phyloP scores from a whole-genome alignment of 108 stramenopile species.

The Stephanodiscus minutulus region DNA sequence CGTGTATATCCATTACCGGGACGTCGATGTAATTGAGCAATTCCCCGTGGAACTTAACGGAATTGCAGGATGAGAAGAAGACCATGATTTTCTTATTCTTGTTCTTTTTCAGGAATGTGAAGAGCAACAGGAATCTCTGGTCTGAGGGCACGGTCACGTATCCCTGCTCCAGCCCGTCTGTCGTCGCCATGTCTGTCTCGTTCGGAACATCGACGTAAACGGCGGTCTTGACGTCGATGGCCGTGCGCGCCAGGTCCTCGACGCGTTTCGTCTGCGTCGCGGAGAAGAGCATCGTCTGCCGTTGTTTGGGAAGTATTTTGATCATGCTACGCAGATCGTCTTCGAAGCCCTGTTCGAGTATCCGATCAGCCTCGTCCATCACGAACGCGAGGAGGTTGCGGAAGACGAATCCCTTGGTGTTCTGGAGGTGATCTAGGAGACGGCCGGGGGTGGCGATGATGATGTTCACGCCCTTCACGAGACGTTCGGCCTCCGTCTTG shows the following conservation, averaged over 20 bases:
- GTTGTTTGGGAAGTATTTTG: constrained; percentile 91
- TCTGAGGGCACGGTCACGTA: constrained; percentile 98
- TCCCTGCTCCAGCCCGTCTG: constrained; percentile 94
- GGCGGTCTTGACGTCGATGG: constrained; percentile 86
- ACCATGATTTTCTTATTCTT: constrained; percentile 99
- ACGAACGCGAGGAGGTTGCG: constrained; percentile 93
- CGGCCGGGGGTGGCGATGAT: constrained; percentile 98
- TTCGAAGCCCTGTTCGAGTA: constrained; percentile 98
- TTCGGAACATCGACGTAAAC: constrained; percentile 95
- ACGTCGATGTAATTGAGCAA: constrained; percentile 98
- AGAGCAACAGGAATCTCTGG: constrained; percentile 96
- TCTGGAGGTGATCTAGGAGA: constrained; percentile 97
- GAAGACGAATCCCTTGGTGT: constrained; percentile 93
- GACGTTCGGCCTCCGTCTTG: constrained; percentile 94
- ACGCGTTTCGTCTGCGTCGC: constrained; percentile 99
- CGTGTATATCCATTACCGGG: constrained; percentile 98
- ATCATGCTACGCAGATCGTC: constrained; percentile 98
- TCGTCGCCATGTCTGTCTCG: constrained; percentile 87
- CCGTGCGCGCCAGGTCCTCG: constrained; percentile 94
- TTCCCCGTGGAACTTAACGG: constrained; percentile 98
- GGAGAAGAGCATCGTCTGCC: constrained; percentile 98
- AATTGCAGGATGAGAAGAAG: constrained; percentile 98
- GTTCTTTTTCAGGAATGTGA: constrained; percentile 98
- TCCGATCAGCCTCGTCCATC: constrained; percentile 99
- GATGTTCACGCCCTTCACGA: constrained; percentile 96